phyloP scores from a whole-genome alignment of 2,329 filamentous ascomycete species.

The Orbilia quercus region DNA sequence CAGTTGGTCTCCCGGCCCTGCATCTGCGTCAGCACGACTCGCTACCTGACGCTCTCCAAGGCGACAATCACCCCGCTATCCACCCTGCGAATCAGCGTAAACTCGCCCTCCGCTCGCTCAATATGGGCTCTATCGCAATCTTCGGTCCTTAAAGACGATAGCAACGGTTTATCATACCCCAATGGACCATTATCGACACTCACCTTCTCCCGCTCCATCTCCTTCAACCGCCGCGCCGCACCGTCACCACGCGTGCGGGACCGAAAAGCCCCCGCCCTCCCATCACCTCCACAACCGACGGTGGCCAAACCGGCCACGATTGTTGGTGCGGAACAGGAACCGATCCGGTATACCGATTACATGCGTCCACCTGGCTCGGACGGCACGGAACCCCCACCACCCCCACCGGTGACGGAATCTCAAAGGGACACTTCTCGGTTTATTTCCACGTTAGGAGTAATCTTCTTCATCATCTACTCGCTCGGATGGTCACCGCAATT shows the following conservation, averaged over 20 bases:
- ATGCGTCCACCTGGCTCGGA: conserved; percentile 20
- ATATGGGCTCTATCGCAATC: conserved; percentile 22
- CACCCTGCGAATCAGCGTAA: not conserved
- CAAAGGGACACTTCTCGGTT: conserved; percentile 39
- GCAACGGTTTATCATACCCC: not conserved
- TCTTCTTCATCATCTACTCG: conserved; percentile 27
- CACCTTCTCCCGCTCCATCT: conserved; percentile 19
- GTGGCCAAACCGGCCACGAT: conserved; percentile 44
- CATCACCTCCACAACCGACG: conserved; percentile 36
- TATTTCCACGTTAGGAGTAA: conserved; percentile 30
- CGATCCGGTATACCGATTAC: conserved; percentile 47
- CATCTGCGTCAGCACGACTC: conserved; percentile 7
- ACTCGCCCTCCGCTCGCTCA: conserved; percentile 8
- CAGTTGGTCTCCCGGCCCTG: conserved; percentile 37
- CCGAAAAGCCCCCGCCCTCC: conserved; percentile 24
- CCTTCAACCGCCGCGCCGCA: conserved; percentile 32
- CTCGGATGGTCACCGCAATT: conserved; percentile 27
- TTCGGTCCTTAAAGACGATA: not conserved
- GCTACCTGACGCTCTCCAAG: conserved; percentile 14
- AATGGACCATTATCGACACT: conserved; percentile 18
- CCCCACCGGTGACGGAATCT: conserved; percentile 10
- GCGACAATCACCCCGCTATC: conserved; percentile 20
- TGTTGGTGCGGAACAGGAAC: conserved; percentile 43
- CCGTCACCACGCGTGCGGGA: conserved; percentile 28
- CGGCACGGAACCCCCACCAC: conserved; percentile 2